Evolutionary conservation across 108 stramenopile genomes (phyloP).

Genomic region (Cafeteria roenbergensis): DNA sequence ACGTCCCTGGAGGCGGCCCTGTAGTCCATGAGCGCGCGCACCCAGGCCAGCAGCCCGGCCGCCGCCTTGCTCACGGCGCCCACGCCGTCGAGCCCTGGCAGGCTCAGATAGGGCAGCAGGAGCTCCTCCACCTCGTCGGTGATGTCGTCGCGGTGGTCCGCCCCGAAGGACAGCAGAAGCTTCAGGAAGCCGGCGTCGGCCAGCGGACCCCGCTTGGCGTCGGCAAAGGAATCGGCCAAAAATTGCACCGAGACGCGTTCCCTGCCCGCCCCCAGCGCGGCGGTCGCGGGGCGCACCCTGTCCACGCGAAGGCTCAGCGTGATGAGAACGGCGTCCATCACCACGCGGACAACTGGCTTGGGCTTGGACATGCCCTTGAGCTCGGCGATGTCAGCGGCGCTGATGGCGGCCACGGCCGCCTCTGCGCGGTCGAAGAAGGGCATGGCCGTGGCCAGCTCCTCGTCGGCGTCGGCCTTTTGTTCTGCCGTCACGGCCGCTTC

Average conservation of each 20-base stretch:
- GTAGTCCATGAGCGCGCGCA: constrained; percentile 45
- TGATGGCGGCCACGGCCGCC: constrained; percentile 35
- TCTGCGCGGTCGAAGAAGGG: constrained; percentile 51
- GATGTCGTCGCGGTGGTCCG: constrained; percentile 42
- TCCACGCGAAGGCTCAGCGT: constrained; percentile 34
- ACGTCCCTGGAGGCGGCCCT: constrained; percentile 47
- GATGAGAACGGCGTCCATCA: constrained; percentile 47
- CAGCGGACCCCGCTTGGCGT: constrained; percentile 39
- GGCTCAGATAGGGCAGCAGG: constrained; percentile 42
- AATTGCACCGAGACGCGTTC: constrained; percentile 37
- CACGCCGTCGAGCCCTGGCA: constrained; percentile 34
- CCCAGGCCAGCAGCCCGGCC: constrained; percentile 30
- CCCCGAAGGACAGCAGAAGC: constrained; percentile 35
- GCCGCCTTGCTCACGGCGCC: constrained; percentile 45
- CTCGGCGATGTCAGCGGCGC: constrained; percentile 45
- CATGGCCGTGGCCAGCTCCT: constrained; percentile 45
- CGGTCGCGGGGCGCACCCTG: constrained; percentile 16
- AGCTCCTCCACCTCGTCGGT: constrained; percentile 55
- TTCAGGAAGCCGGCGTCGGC: constrained; percentile 44
- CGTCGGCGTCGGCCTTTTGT: constrained; percentile 45
- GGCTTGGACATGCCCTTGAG: constrained; percentile 47
- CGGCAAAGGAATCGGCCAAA: constrained; percentile 35
- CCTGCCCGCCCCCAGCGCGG: constrained; percentile 28
- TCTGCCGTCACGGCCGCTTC: constrained; percentile 37
- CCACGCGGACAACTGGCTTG: constrained; percentile 45